These are phyloP conservation scores for Lichtheimia ornata DNA, from an alignment of 371 early-diverging fungal species.

Conservation along the genomic window DNA sequence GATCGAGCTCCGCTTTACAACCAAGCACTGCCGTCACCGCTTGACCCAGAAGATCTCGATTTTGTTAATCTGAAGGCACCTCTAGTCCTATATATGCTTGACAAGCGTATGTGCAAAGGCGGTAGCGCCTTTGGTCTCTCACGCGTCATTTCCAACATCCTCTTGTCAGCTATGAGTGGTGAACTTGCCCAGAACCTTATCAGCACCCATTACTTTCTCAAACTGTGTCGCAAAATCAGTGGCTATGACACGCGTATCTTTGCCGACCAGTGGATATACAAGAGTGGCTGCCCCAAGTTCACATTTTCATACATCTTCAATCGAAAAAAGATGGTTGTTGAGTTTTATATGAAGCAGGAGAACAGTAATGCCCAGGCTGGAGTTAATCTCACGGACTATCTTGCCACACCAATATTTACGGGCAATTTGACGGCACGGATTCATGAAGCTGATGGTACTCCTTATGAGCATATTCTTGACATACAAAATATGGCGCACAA, in stretches of 20 bases:
- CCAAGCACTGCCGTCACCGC: conserved; percentile 59
- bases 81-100: conserved; percentile 92
- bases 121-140: conserved; percentile 75
- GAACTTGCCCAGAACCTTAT: conserved; percentile 77
- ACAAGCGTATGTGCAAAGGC: conserved; percentile 86
- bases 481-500: conserved; percentile 75
- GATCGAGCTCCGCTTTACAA: conserved; percentile 85
- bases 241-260: conserved; percentile 79
- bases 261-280: conserved; percentile 93
- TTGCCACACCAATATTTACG: conserved; percentile 52
- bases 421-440: conserved; percentile 91
- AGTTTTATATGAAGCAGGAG: conserved; percentile 83
- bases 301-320: conserved; percentile 79
- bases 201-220: conserved; percentile 80
- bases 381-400: conserved; percentile 15
- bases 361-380: conserved; percentile 60
- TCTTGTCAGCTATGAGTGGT: conserved; percentile 80
- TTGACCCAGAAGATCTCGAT: conserved; percentile 72
- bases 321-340: conserved; percentile 92
- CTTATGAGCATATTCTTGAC: conserved; percentile 91
- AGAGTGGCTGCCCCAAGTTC: conserved; percentile 88
- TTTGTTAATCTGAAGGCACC: conserved; percentile 86
- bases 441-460: conserved; percentile 92
- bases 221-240: conserved; percentile 79
- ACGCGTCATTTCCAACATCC: conserved; percentile 79